Evolutionary conservation across 352 stramenopile genomes (phyloP), one percentile per base, ranked within the genome.

Genomic region (Pythium sukuiense): DNA sequence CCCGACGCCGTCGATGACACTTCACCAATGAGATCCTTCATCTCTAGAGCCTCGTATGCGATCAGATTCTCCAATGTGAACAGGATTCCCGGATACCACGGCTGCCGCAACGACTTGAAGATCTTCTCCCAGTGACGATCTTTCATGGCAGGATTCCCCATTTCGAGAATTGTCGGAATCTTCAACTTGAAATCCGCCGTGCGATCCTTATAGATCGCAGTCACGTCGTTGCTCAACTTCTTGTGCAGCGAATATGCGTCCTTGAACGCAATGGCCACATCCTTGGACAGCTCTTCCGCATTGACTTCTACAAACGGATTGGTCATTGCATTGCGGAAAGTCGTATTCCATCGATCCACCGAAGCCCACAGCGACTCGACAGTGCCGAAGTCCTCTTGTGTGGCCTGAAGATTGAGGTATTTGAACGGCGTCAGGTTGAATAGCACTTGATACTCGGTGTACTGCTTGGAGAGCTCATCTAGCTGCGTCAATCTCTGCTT

Each of bases 121-220:
- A 98, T 97, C 68, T 95, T 91, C 59, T 97, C 87, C 95, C 95
- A 98, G 74, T 98, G 95, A 1, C 95, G 89, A 50, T 97, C 92
- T 74, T 98, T 97, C 74, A 98, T 95, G 7, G 80, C 74, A 0
- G 88, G 85, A 52, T 97, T 97, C 6, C 95, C 88, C 13, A 98
- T 79, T 53, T 98, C 92, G 12, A 97, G 72, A 45, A 98, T 88
- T 2, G 92, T 92, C 7, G 95, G 92, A 29, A 98, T 87, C 57
- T 95, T 94, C 18, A 90, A 59, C 70, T 97, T 97, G 66, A 98
- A 97, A 32, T 96, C 90, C 1, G 83, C 81, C 0, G 89, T 95
- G 12, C 88, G 80, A 53, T 97, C 87, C 59, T 96, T 96, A 12
- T 97, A 76, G 14, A 94, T 73, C 6, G 84, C 80, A 6, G 90